A percentile compares a stretch with the other conserved stretches of the same genome.
Conservation (phyloP, 495 filamentous ascomycete genomes). For the Xylaria longipes region DNA sequence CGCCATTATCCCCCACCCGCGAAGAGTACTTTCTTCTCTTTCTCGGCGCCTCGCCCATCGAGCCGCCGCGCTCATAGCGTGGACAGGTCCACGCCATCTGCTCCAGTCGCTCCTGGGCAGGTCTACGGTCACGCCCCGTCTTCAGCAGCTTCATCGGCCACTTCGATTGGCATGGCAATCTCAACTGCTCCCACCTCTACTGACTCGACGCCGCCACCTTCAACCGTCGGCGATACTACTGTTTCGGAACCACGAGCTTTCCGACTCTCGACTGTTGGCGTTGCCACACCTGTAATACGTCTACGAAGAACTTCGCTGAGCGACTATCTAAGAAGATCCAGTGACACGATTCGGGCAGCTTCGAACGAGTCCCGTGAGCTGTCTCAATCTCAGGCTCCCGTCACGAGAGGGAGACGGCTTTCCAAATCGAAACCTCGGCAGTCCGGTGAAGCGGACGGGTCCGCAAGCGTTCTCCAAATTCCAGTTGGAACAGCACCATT, state of each 20-base stretch:
- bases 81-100: slow-evolving; percentile 22
- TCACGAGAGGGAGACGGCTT: slow-evolving; percentile 32
- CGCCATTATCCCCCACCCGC: slow-evolving; percentile 37
- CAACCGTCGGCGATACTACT: slow-evolving; percentile 1
- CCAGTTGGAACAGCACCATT: neutral
- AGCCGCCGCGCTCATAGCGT: slow-evolving; percentile 22
- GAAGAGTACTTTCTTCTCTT: slow-evolving; percentile 40
- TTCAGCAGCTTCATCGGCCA: slow-evolving; percentile 31
- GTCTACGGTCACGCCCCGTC: slow-evolving; percentile 25
- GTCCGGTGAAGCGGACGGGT: slow-evolving; percentile 7
- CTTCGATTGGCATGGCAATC: slow-evolving; percentile 39
- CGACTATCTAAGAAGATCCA: slow-evolving; percentile 15
- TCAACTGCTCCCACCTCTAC: slow-evolving; percentile 28
- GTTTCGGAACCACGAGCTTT: neutral
- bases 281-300: neutral
- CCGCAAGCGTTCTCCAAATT: neutral
- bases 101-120: slow-evolving; percentile 11
- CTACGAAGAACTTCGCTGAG: slow-evolving; percentile 17
- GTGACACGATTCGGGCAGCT: slow-evolving; percentile 7
- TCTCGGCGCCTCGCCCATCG: slow-evolving; percentile 35
- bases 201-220: slow-evolving; percentile 2
- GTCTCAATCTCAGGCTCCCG: slow-evolving; percentile 14
- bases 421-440: slow-evolving; percentile 32
- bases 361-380: slow-evolving; percentile 12
- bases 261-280: neutral